phyloP scores from a whole-genome alignment of 2,329 filamentous ascomycete genomes.

The Pseudophaeomoniella oleicola region DNA sequence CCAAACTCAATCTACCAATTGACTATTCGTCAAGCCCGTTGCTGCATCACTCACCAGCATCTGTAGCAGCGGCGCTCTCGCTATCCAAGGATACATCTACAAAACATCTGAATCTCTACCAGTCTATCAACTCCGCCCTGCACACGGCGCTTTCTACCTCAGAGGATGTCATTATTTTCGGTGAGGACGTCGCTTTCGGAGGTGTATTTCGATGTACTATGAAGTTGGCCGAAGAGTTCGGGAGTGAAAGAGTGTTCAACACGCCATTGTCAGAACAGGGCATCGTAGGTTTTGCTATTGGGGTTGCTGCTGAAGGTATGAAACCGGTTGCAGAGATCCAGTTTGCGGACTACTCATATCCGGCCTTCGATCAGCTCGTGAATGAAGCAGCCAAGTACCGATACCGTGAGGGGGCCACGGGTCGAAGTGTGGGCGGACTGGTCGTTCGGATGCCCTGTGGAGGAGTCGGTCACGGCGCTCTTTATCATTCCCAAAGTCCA shows the following conservation, averaged over 20 bases:
- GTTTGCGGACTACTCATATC: slow-evolving; percentile 88
- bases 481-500: slow-evolving; percentile 82
- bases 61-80: slow-evolving; percentile 56
- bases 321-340: slow-evolving; percentile 88
- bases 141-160: slow-evolving; percentile 69
- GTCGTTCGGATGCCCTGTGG: slow-evolving; percentile 85
- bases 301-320: slow-evolving; percentile 80
- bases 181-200: slow-evolving; percentile 93
- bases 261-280: slow-evolving; percentile 90
- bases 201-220: slow-evolving; percentile 92
- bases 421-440: slow-evolving; percentile 59
- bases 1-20: slow-evolving; percentile 66
- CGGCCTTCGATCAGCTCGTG: slow-evolving; percentile 85
- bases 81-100: slow-evolving; percentile 59
- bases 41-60: slow-evolving; percentile 63
- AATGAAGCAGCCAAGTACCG: slow-evolving; percentile 85
- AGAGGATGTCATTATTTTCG: slow-evolving; percentile 79
- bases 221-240: slow-evolving; percentile 77
- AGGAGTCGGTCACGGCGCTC: slow-evolving; percentile 72
- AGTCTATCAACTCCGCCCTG: slow-evolving; percentile 83
- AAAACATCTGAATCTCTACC: slow-evolving; percentile 84
- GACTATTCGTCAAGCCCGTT: slow-evolving; percentile 76
- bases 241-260: slow-evolving; percentile 84
- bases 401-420: slow-evolving; percentile 54
- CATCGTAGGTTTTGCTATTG: slow-evolving; percentile 86